Evolutionary conservation across 495 filamentous ascomycete species (phyloP), one percentile per base, ranked within the genome.

Genomic region (Bryoglossum gracile): DNA sequence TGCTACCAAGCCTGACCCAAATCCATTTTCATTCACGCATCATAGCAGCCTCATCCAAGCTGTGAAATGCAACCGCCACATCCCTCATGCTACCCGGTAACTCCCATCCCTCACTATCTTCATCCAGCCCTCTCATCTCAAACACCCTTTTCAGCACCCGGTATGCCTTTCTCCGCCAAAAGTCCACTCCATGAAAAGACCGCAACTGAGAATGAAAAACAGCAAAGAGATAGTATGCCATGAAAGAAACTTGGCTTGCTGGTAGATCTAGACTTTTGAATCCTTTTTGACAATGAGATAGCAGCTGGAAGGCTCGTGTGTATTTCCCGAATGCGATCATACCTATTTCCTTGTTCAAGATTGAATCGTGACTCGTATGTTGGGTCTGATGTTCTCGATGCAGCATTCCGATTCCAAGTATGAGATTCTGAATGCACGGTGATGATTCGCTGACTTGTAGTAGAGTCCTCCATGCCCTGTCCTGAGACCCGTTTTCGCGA

Each of bases 361-460:
- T 32, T 6, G n/a, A 8, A 32, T 32, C 28, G 28, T 32, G 28
- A 32, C 8, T 8, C 6, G 6, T 32, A 6, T 6, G n/a, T 24
- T 43, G 36, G n/a, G n/a, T n/a, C n/a, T n/a, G n/a, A n/a, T n/a
- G n/a, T n/a, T n/a, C n/a, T n/a, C n/a, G n/a, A 22, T 42, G 46
- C 9, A 50, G 30, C 18, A 50, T 50, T 21, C 36, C 34, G 5
- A 38, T 50, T 21, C 22, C 46, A 1, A 50, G 14, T 1, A 41
- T 28, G 25, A 42, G 17, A 38, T 50, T 36, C 8, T 28, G 46
- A n/a, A 50, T 21, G 11, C 36, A 50, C 4, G 46, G 46, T 17
- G 41, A 36, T 3, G 16, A 17, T 11, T 50, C 24, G 24, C 21
- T 11, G 4, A 21, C 23, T 41, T 50, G 36, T 14, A 50, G 38